phyloP scores from a whole-genome alignment of 495 filamentous ascomycete genomes.

The Penicillium steckii region DNA sequence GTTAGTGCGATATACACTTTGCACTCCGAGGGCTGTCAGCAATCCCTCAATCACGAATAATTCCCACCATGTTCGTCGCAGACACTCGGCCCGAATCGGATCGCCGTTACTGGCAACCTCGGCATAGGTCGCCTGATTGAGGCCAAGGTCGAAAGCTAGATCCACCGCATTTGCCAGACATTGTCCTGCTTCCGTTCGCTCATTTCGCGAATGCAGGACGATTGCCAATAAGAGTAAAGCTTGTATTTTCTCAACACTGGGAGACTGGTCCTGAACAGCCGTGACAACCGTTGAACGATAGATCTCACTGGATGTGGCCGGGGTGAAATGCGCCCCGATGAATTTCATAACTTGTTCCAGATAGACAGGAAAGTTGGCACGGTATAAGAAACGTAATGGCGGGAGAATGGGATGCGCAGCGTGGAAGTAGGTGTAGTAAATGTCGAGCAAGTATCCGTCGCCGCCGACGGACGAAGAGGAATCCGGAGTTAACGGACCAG shows the following conservation, averaged over 20 bases:
- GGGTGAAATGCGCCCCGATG: conserved; percentile 44
- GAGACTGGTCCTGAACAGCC: conserved; percentile 34
- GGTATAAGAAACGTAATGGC: conserved; percentile 32
- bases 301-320: conserved; percentile 36
- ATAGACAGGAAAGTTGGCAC: conserved; percentile 29
- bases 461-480: conserved; percentile 32
- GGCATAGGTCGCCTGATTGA: conserved; percentile 61
- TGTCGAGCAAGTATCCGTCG: conserved; percentile 46
- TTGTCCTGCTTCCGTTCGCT: conserved; percentile 62
- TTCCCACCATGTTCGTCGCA: conserved; percentile 91
- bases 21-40: conserved; percentile 47
- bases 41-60: conserved; percentile 73
- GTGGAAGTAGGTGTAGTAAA: conserved; percentile 48
- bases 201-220: conserved; percentile 71
- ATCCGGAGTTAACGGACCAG: conserved; percentile 42
- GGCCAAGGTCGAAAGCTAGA: conserved; percentile 69
- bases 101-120: conserved; percentile 44
- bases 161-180: conserved; percentile 67
- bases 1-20: conserved; percentile 33
- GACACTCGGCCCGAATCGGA: conserved; percentile 67
- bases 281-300: conserved; percentile 40
- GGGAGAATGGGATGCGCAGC: conserved; percentile 45
- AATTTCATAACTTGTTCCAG: conserved; percentile 50
- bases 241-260: conserved; percentile 58
- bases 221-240: conserved; percentile 74